phyloP scores from a whole-genome alignment of 352 stramenopile species.

The Pythium myriotylum region DNA sequence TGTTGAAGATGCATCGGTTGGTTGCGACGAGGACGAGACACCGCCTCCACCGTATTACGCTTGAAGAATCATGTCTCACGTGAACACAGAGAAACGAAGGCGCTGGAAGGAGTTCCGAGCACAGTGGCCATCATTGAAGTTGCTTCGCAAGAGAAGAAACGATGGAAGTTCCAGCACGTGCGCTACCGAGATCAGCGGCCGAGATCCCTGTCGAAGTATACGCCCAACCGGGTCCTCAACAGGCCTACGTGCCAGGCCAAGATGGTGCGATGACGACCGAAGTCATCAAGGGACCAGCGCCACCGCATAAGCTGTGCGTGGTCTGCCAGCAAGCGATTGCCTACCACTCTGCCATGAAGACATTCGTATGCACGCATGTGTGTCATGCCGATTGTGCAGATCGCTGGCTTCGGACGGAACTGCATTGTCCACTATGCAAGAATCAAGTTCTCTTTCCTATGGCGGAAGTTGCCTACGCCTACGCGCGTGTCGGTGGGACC shows the following conservation, averaged over 20 bases:
- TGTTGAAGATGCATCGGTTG: constrained; percentile 20
- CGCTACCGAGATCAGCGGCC: constrained; percentile 10
- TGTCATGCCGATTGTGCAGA: constrained; percentile 71
- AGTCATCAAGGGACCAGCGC: background rate
- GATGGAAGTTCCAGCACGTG: constrained; percentile 13
- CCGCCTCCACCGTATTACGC: constrained; percentile 23
- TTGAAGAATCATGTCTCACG: constrained; percentile 15
- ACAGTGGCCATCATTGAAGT: background rate
- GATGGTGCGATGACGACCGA: background rate
- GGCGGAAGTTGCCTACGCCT: constrained; percentile 10
- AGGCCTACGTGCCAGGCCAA: background rate
- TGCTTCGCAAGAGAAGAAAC: background rate
- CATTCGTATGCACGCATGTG: constrained; percentile 55
- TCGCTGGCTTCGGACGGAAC: constrained; percentile 42
- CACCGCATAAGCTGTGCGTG: constrained; percentile 35
- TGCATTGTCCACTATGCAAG: constrained; percentile 61
- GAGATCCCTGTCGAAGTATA: constrained; percentile 22
- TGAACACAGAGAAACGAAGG: background rate
- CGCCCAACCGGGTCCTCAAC: constrained; percentile 4
- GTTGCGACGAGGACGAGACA: constrained; percentile 22
- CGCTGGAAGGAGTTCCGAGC: background rate
- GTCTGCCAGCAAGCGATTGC: constrained; percentile 41
- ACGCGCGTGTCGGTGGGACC: too few species aligned
- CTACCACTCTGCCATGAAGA: constrained; percentile 48
- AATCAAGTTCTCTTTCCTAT: constrained; percentile 63